Evolutionary conservation across 2,329 filamentous ascomycete genomes (phyloP), one percentile per base, ranked within the genome.

Genomic region (Kalaharituber pfeilii): DNA sequence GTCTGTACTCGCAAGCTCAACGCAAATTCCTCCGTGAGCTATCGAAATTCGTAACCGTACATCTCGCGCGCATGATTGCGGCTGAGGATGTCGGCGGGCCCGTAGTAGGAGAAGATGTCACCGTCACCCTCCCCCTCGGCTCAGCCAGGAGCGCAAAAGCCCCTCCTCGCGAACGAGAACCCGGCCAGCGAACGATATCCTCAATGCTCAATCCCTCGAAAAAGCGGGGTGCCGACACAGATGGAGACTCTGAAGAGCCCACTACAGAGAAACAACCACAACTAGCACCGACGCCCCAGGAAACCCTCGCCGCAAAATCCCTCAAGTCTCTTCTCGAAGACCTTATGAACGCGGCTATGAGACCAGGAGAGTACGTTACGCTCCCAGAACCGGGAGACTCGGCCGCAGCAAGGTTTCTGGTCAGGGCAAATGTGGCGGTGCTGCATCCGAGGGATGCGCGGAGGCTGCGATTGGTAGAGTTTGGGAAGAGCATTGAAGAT

Each of bases 401-500:
- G n/a, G 42, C 47, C 2, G 47, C 27, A 15, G 47, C 27, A n/a
- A 27, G 47, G 27, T 50, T 50, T 50, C 24, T 50, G 24, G 47
- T 50, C 13, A 18, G 24, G 24, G 26, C 24, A 15, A 26, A 26
- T 5, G 47, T 50, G 24, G 47, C 47, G 27, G 24, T 27, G 24
- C n/a, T 28, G 13, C 47, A 50, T 29, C 47, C 47, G 27, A 27
- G 47, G 27, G 47, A 50, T 29, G 47, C 47, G 15, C n/a, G 47
- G 47, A 50, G 27, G 47, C 9, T 50, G n/a, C 28, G 25, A 15
- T 50, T 50, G 47, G 47, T 50, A 7, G 26, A 50, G n/a, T 50
- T 50, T 30, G 47, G 47, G 15, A 50, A 26, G 15, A 29, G n/a
- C 13, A 15, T 50, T 6, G 47, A 50, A 26, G 47, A 50, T 47